Evolutionary conservation across 805 yeast genomes (phyloP), one percentile per base, ranked within the genome.

Genomic region (Isabelozyma rhagii): DNA sequence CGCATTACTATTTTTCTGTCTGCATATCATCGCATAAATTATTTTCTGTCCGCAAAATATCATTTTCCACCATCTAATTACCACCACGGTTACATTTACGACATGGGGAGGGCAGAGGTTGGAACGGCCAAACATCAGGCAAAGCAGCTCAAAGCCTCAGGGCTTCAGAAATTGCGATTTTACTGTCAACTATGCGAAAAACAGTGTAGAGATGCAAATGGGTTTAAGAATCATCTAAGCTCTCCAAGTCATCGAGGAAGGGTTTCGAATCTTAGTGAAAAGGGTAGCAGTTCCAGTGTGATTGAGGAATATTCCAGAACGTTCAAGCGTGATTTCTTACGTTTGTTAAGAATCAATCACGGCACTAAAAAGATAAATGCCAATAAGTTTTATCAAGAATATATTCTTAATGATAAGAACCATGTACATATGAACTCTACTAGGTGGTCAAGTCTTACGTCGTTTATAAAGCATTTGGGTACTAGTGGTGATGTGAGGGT

Each of bases 141-240:
- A 29, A 89, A 88, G 59, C 83, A 85, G 64, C 78, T 89, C 77
- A 89, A 88, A 68, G 82, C 89, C 25, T 75, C 81, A 44, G 98
- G 98, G 2, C 82, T 92, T 25, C 97, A 92, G 67, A 84, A 88
- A 61, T 79, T 94, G 47, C 77, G 82, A 52, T 93, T 82, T 77
- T 96, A 91, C 67, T 94, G 99, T 66, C 98, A 87, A 64, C 78
- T 89, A 3, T 94, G 99, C 61, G 82, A 79, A 62, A 90, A 93
- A 61, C 99, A 94, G 69, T 92, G 98, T 64, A 73, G 97, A 48
- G 99, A 96, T 64, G 96, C 88, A 54, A 93, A 94, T 68, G 99
- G 99, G 25, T 94, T 88, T 73, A 86, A 87, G 59, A 87, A 93
- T 59, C 99, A 94, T 65, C 77, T 85, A n/a, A 76, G 78, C 54